Evolutionary conservation across 176 grass and related monocot genomes (phyloP).

Genomic region (Avena eriantha): DNA sequence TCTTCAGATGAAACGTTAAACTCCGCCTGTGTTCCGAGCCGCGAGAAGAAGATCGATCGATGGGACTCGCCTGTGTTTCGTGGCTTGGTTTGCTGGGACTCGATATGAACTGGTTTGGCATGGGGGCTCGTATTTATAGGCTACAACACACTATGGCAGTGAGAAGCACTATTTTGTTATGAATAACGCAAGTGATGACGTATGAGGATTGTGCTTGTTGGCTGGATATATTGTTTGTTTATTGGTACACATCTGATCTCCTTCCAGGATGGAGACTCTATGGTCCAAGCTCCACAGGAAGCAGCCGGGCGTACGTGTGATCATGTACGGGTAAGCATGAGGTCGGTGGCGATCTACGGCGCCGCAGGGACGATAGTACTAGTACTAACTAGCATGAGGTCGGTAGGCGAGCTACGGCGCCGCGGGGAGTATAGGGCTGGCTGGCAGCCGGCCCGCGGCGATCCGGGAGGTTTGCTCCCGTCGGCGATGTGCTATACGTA

Average conservation of each 20-base stretch:
- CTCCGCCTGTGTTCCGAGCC: too few relatives aligned
- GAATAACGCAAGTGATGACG: not conserved
- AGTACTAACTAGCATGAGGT: too few relatives aligned
- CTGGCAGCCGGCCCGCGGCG: too few relatives aligned
- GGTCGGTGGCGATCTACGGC: slow-evolving; percentile 2
- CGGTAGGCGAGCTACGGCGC: too few relatives aligned
- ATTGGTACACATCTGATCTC: not conserved
- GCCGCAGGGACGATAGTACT: not conserved
- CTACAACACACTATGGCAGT: too few relatives aligned
- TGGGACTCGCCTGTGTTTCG: not conserved
- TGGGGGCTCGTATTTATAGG: slow-evolving; percentile 15
- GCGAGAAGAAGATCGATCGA: not conserved
- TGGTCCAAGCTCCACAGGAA: not conserved
- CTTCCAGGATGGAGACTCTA: not conserved
- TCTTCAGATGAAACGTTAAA: not conserved
- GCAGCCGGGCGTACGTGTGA: not conserved
- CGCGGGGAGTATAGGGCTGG: too few relatives aligned
- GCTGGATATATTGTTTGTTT: not conserved
- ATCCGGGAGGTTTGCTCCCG: too few relatives aligned
- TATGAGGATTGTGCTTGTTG: not conserved
- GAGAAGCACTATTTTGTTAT: not conserved
- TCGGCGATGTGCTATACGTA: not conserved
- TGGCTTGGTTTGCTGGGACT: not conserved
- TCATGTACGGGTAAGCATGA: not conserved
- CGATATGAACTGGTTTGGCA: not conserved